phyloP scores from a whole-genome alignment of 176 grass and related monocot genomes.

The Raddia distichophylla region DNA sequence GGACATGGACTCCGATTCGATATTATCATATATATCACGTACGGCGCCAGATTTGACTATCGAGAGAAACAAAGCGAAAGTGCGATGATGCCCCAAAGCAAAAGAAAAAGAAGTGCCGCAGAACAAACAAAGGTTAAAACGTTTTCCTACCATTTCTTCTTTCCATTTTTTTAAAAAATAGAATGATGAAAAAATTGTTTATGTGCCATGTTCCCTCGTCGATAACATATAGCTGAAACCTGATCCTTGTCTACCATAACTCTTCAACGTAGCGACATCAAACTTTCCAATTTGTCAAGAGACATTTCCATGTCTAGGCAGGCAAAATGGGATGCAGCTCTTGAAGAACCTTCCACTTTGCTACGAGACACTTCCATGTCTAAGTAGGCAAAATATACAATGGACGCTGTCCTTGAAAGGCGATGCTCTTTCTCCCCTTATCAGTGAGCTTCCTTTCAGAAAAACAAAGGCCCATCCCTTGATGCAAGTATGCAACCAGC shows the following conservation, averaged over 20 bases:
- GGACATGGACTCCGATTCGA: constrained; percentile 29
- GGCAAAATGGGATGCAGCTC: constrained; percentile 20
- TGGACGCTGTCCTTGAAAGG: background rate
- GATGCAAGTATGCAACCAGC: background rate
- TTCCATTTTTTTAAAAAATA: background rate
- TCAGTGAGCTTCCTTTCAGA: background rate
- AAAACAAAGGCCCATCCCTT: background rate
- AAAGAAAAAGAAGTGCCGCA: constrained; percentile 10
- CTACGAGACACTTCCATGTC: background rate
- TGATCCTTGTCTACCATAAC: constrained; percentile 15
- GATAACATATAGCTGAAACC: constrained; percentile 30
- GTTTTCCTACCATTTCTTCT: background rate
- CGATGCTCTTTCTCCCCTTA: background rate
- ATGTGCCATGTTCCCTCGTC: background rate
- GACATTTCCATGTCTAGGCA: constrained; percentile 5
- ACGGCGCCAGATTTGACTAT: constrained; percentile 28
- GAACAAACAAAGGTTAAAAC: background rate
- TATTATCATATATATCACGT: constrained; percentile 46
- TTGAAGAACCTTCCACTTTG: constrained; percentile 16
- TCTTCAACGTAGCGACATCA: constrained; percentile 6
- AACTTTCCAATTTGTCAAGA: background rate
- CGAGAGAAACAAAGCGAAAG: constrained; percentile 4
- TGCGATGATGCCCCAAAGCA: background rate
- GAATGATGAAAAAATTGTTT: background rate
- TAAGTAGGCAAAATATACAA: background rate